Evolutionary conservation across 345 rosid genomes (phyloP).

Genomic region (Bretschneidera sinensis): DNA sequence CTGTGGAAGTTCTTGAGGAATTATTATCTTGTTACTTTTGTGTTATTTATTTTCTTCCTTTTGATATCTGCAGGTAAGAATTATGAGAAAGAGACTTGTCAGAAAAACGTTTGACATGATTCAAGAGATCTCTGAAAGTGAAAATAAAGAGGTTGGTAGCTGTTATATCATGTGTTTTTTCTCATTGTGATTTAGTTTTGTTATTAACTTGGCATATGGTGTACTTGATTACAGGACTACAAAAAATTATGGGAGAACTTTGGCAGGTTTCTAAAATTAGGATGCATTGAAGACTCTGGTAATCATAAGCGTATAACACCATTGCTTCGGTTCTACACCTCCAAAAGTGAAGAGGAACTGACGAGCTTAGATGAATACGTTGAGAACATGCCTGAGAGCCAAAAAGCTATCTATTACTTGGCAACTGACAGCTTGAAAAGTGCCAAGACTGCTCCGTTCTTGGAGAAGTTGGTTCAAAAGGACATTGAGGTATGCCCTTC

Average conservation of each 20-base stretch:
- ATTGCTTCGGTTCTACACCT: slow-evolving; percentile 66
- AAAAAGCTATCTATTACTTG: slow-evolving; percentile 88
- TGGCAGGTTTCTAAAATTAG: slow-evolving; percentile 85
- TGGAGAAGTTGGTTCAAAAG: slow-evolving; percentile 90
- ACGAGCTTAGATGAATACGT: slow-evolving; percentile 80
- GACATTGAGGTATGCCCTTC: slow-evolving; percentile 66
- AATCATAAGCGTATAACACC: slow-evolving; percentile 95
- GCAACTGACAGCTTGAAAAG: slow-evolving; percentile 94
- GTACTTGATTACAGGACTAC: slow-evolving; percentile 60
- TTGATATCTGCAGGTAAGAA: slow-evolving; percentile 53
- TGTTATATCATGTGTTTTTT: background rate
- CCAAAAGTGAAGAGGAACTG: slow-evolving; percentile 84
- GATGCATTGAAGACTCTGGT: slow-evolving; percentile 93
- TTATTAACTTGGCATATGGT: slow-evolving; percentile 9
- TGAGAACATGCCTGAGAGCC: slow-evolving; percentile 94
- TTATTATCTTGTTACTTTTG: background rate
- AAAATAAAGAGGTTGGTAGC: slow-evolving; percentile 72
- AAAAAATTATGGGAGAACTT: slow-evolving; percentile 98
- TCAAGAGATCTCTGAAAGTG: slow-evolving; percentile 79
- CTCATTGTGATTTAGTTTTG: background rate
- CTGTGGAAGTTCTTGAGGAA: background rate
- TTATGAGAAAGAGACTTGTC: slow-evolving; percentile 97
- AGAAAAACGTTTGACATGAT: slow-evolving; percentile 97
- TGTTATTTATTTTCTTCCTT: slow-evolving; percentile 4
- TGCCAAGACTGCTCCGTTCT: slow-evolving; percentile 90